Percentiles rank a stretch among this genome's conserved stretches.
Conservation (phyloP, 345 rosid species). For the Heritiera fomes region DNA sequence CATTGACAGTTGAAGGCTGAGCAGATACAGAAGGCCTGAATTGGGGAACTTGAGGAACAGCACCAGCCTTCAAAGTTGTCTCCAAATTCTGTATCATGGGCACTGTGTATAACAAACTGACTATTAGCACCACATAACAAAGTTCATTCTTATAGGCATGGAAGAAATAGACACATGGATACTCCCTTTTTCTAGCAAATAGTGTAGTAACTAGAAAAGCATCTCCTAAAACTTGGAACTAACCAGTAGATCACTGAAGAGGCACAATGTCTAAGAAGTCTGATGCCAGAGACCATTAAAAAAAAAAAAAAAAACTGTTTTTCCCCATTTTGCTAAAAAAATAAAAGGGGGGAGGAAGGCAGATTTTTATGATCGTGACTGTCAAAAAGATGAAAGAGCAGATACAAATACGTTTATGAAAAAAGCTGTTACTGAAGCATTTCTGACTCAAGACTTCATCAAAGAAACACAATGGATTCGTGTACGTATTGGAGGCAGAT, state of each 20-base stretch:
- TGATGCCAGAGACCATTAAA: not conserved
- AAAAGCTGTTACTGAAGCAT: not conserved
- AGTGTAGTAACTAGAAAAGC: not conserved
- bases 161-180: not conserved
- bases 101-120: conserved; percentile 56
- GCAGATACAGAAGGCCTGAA: conserved; percentile 47
- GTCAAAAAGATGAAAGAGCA: too few relatives aligned
- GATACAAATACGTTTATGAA: too few relatives aligned
- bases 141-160: not conserved
- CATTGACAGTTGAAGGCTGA: conserved; percentile 27
- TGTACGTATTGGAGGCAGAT: not conserved
- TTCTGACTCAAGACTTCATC: not conserved
- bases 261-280: not conserved
- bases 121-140: not conserved
- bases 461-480: not conserved
- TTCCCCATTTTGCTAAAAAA: too few relatives aligned
- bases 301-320: too few relatives aligned
- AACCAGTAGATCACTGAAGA: not conserved
- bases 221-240: not conserved
- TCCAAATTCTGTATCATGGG: conserved; percentile 93
- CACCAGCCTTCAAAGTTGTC: conserved; percentile 73
- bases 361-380: too few relatives aligned
- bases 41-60: conserved; percentile 88
- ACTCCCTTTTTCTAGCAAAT: not conserved
- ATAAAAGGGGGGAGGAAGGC: too few relatives aligned